A percentile compares a stretch with the other conserved stretches of the same genome.
These are phyloP conservation scores for Aspergillus versicolor DNA, from an alignment of 2,329 filamentous ascomycete species.

Conservation along the genomic window DNA sequence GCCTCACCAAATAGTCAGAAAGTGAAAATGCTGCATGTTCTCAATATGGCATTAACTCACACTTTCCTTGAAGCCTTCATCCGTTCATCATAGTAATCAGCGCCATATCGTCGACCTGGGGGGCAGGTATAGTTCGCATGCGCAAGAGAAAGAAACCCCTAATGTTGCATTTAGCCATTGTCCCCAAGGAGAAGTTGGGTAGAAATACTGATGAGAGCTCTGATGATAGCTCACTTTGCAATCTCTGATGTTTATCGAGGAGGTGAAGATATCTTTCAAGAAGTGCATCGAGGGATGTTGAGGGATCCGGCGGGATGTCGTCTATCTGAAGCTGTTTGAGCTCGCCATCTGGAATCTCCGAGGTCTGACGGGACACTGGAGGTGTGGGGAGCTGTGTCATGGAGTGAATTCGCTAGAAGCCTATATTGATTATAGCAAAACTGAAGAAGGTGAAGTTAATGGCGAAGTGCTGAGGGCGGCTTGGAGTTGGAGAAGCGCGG, in stretches of 20 bases:
- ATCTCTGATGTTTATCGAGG: slow-evolving; percentile 43
- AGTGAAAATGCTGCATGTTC: background rate
- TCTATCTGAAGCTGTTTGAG: slow-evolving; percentile 17
- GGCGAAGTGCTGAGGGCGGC: background rate
- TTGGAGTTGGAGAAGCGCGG: background rate
- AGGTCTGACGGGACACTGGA: slow-evolving; percentile 32
- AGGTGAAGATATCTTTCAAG: slow-evolving; percentile 45
- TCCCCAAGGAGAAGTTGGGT: background rate
- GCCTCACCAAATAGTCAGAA: background rate
- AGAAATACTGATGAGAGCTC: slow-evolving; percentile 40
- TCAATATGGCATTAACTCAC: slow-evolving; percentile 25
- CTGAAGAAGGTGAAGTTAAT: background rate
- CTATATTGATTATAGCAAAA: background rate
- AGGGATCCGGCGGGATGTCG: slow-evolving; percentile 26
- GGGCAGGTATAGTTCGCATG: slow-evolving; percentile 50
- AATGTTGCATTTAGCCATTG: background rate
- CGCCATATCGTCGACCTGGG: slow-evolving; percentile 46
- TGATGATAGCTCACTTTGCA: slow-evolving; percentile 39
- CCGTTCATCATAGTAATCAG: slow-evolving; percentile 51
- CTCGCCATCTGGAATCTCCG: slow-evolving; percentile 24
- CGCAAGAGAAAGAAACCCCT: slow-evolving; percentile 51
- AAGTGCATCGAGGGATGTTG: slow-evolving; percentile 38
- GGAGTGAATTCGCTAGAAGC: background rate
- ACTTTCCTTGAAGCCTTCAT: slow-evolving; percentile 49
- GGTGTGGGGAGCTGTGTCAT: slow-evolving; percentile 38